Evolutionary conservation across 305 asterid species (phyloP).

Genomic region (Ajuga reptans): DNA sequence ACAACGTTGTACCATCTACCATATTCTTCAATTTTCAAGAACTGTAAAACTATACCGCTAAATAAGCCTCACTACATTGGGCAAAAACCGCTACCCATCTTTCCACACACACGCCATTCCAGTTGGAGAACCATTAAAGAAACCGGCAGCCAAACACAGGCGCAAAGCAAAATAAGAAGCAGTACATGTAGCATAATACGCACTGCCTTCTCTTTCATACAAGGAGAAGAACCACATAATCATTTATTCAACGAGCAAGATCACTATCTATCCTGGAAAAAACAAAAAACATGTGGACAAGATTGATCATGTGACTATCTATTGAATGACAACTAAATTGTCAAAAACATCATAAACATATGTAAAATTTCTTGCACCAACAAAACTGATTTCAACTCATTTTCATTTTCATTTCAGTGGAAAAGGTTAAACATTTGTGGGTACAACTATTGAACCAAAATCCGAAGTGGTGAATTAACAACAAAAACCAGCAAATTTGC

Average conservation of each 20-base stretch:
- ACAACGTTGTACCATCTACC: not conserved
- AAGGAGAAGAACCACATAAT: conserved; percentile 28
- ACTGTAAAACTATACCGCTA: not conserved
- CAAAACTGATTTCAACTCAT: not conserved
- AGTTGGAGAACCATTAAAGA: conserved; percentile 23
- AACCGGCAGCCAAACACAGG: conserved; percentile 32
- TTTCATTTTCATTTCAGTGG: not conserved
- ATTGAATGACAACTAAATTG: conserved; percentile 6
- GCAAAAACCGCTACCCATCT: conserved; percentile 17
- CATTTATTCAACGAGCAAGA: conserved; percentile 32
- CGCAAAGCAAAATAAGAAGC: conserved; percentile 31
- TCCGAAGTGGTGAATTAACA: conserved; percentile 20
- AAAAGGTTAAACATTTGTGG: not conserved
- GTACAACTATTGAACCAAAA: not conserved
- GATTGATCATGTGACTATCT: conserved; percentile 14
- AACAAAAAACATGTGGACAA: not conserved
- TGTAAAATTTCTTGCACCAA: not conserved
- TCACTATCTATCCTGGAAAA: conserved; percentile 25
- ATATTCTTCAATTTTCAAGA: conserved; percentile 2
- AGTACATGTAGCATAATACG: conserved; percentile 26
- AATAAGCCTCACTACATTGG: conserved; percentile 4
- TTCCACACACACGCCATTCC: conserved; percentile 26
- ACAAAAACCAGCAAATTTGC: conserved; percentile 15
- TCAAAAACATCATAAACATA: not conserved
- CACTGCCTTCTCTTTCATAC: conserved; percentile 28